A percentile compares a stretch with the other conserved stretches of the same genome.
phyloP scores from a whole-genome alignment of 192 early-diverging fungal genomes.

The Funneliformis mosseae region DNA sequence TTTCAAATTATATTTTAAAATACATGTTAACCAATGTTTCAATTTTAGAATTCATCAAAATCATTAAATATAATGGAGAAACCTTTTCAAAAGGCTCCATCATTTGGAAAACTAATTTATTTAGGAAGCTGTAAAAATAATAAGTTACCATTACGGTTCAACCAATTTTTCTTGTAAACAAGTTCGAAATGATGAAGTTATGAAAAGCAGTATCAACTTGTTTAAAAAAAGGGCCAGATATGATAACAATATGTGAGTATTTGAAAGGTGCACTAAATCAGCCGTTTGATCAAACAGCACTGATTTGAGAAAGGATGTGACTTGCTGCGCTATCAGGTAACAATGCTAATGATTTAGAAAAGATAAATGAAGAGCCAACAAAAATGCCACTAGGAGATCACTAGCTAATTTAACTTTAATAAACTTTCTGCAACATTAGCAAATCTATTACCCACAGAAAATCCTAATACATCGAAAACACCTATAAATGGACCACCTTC shows the following conservation, averaged over 20 bases:
- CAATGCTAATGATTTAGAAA: slow-evolving; percentile 38
- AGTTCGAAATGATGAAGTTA: too few species aligned
- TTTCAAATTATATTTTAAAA: slow-evolving; percentile 55
- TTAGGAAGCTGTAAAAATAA: too few species aligned
- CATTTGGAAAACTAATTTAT: too few species aligned
- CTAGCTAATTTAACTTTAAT: neutral
- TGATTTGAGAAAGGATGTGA: slow-evolving; percentile 23
- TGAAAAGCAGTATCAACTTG: slow-evolving; percentile 79
- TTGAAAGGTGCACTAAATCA: slow-evolving; percentile 72
- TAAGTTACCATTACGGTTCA: too few species aligned
- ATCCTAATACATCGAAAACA: neutral
- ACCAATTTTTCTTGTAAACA: too few species aligned
- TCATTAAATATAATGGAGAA: slow-evolving; percentile 76
- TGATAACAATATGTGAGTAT: slow-evolving; percentile 71
- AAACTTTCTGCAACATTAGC: neutral
- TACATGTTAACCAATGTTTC: neutral
- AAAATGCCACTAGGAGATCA: slow-evolving; percentile 26
- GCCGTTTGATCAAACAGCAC: slow-evolving; percentile 54
- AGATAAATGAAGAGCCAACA: slow-evolving; percentile 36
- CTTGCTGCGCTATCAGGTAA: slow-evolving; percentile 44
- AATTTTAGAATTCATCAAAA: slow-evolving; percentile 59
- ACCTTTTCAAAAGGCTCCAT: slow-evolving; percentile 66
- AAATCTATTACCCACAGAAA: neutral
- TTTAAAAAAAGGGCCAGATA: slow-evolving; percentile 70
- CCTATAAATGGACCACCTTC: neutral